phyloP scores from a whole-genome alignment of 306 rosid species.

The Casuarina cunninghamiana region DNA sequence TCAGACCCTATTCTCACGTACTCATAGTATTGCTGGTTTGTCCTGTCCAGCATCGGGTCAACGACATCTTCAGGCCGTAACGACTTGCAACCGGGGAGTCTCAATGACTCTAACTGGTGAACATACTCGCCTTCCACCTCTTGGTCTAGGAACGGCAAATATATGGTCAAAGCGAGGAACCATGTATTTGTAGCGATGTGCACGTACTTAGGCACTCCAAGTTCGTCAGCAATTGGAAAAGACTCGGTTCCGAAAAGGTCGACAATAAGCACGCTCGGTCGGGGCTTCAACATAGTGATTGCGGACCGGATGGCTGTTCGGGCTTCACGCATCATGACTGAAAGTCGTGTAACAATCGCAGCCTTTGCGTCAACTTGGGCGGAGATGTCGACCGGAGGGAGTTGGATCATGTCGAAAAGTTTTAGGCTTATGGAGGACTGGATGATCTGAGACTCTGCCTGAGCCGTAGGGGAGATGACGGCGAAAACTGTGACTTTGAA shows the following conservation, averaged over 20 bases:
- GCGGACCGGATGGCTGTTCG: too few relatives aligned
- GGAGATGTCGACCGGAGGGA: conserved; percentile 30
- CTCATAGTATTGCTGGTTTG: conserved; percentile 26
- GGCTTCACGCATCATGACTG: background rate
- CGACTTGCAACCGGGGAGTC: too few relatives aligned
- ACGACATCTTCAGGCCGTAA: background rate
- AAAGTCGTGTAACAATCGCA: conserved; percentile 3
- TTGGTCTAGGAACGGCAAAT: conserved; percentile 15
- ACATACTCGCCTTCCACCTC: conserved; percentile 30
- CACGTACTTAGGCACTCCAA: too few relatives aligned
- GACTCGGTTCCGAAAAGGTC: conserved; percentile 22
- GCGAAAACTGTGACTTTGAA: conserved; percentile 43
- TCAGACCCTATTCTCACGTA: background rate
- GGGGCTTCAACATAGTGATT: background rate
- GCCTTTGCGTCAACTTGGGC: conserved; percentile 7
- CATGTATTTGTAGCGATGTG: conserved; percentile 15
- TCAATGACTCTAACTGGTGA: conserved; percentile 5
- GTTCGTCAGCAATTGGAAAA: too few relatives aligned
- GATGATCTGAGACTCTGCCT: conserved; percentile 27
- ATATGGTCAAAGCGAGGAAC: conserved; percentile 21
- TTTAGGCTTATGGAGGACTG: conserved; percentile 13
- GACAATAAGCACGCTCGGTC: conserved; percentile 17
- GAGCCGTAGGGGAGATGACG: conserved; percentile 30
- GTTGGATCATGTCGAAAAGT: conserved; percentile 31
- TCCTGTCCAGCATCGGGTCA: conserved; percentile 27